These are phyloP conservation scores for Debaryomyces subglobosus DNA, from an alignment of 1,139 yeast genomes.

Conservation along the genomic window DNA sequence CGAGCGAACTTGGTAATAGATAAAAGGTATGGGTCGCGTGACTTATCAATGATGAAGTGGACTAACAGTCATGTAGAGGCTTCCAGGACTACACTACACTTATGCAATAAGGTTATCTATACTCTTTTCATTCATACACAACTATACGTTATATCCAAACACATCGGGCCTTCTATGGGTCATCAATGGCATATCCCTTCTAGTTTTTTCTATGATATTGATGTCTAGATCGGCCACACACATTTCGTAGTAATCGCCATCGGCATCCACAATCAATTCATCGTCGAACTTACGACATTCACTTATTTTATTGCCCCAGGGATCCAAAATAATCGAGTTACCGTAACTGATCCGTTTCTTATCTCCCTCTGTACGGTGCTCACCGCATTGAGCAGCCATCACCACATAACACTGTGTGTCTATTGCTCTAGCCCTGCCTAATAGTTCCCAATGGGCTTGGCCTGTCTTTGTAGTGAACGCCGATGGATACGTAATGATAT, in stretches of 20 bases:
- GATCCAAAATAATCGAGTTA: conserved; percentile 81
- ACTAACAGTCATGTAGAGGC: no score
- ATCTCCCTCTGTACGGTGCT: conserved; percentile 52
- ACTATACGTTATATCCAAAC: conserved; percentile 35
- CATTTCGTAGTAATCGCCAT: conserved; percentile 57
- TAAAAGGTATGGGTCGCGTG: not conserved
- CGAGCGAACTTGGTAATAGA: not conserved
- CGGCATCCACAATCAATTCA: conserved; percentile 41
- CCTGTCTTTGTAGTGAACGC: conserved; percentile 95
- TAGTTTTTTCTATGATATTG: conserved; percentile 46
- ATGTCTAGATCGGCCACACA: conserved; percentile 73
- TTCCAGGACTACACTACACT: not conserved
- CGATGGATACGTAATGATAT: conserved; percentile 79
- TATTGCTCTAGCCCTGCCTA: conserved; percentile 83
- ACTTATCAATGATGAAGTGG: not conserved
- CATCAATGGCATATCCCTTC: conserved; percentile 75
- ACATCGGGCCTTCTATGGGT: conserved; percentile 67
- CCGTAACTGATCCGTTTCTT: conserved; percentile 69
- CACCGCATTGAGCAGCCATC: conserved; percentile 91
- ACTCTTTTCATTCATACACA: not conserved
- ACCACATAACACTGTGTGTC: conserved; percentile 87
- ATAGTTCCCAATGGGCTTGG: conserved; percentile 81
- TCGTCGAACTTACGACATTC: conserved; percentile 46
- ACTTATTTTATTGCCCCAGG: conserved; percentile 84
- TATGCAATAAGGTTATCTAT: no score